A percentile compares a stretch with the other conserved stretches of the same genome.
These are phyloP conservation scores for Naganishia onofrii DNA, from an alignment of 768 basidiomycete genomes.

Conservation along the genomic window DNA sequence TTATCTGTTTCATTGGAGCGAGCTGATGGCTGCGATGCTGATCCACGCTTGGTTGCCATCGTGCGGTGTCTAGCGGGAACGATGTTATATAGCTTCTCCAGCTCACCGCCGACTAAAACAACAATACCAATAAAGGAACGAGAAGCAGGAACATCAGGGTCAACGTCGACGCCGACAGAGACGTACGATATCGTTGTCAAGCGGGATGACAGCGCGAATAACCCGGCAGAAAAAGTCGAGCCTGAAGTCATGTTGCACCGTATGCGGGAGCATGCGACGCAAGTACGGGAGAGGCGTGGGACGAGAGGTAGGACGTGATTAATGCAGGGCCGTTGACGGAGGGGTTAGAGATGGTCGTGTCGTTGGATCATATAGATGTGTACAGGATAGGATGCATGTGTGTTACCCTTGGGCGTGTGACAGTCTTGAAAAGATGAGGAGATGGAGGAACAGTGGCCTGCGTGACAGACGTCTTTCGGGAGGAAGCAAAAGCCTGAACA, in stretches of 20 bases:
- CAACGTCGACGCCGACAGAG: not conserved
- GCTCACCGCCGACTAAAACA: not conserved
- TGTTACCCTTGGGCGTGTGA: not conserved
- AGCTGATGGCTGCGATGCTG: not conserved
- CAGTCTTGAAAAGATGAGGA: too few relatives aligned
- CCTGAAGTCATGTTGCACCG: conserved; percentile 17
- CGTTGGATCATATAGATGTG: not conserved
- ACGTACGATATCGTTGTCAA: conserved; percentile 17
- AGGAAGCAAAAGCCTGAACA: too few relatives aligned
- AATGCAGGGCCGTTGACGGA: too few relatives aligned
- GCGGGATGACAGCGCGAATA: conserved; percentile 12
- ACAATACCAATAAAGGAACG: not conserved
- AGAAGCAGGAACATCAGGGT: not conserved
- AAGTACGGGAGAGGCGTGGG: conserved; percentile 5
- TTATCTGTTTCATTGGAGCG: not conserved
- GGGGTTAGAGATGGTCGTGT: not conserved
- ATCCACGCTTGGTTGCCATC: not conserved
- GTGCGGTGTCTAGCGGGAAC: not conserved
- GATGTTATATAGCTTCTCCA: conserved; percentile 24
- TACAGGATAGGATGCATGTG: not conserved
- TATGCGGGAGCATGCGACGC: conserved; percentile 1
- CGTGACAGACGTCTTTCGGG: too few relatives aligned
- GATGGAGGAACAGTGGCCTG: too few relatives aligned
- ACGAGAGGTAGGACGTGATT: too few relatives aligned
- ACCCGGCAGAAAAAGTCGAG: conserved; percentile 19